Conservation (phyloP, 2,329 filamentous ascomycete species). For the Orbilia oligospora region DNA sequence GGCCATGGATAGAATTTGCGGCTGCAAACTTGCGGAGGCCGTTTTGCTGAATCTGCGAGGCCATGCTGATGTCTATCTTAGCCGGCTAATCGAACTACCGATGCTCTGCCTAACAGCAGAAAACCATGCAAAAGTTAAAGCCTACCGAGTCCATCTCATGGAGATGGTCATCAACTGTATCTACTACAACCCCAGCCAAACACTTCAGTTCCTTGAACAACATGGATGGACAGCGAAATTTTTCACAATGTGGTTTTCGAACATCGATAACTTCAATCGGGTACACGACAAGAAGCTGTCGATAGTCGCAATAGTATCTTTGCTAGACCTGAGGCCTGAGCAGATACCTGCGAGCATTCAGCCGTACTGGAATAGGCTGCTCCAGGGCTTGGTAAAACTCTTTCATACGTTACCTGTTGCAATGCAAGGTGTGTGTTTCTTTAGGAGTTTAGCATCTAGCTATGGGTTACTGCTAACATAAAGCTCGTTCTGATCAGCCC, state of each 20-base stretch:
- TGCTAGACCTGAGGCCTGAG: constrained; percentile 82
- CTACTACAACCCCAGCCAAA: constrained; percentile 92
- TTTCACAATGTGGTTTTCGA: constrained; percentile 98
- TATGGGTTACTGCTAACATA: constrained; percentile 63
- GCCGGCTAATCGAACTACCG: constrained; percentile 88
- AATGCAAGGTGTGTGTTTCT: constrained; percentile 78
- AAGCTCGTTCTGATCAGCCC: constrained; percentile 72
- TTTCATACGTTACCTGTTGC: constrained; percentile 93
- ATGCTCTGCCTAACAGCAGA: constrained; percentile 81
- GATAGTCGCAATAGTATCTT: constrained; percentile 89
- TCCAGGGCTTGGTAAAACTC: constrained; percentile 88
- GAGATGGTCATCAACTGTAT: constrained; percentile 99
- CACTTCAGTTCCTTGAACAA: constrained; percentile 87
- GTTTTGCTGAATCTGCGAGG: constrained; percentile 96
- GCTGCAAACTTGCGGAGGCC: constrained; percentile 96
- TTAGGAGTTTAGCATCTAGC: not conserved
- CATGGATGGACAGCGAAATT: constrained; percentile 99
- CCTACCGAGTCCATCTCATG: constrained; percentile 95
- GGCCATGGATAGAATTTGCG: constrained; percentile 94
- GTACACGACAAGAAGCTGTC: constrained; percentile 99
- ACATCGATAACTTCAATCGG: constrained; percentile 90
- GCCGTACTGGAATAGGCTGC: constrained; percentile 91
- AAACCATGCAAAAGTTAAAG: constrained; percentile 87
- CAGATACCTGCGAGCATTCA: constrained; percentile 93
- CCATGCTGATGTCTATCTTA: constrained; percentile 87